Base-by-base conservation (phyloP, 2,329 filamentous ascomycete genomes). In the Purpureocillium lavendulum region DNA sequence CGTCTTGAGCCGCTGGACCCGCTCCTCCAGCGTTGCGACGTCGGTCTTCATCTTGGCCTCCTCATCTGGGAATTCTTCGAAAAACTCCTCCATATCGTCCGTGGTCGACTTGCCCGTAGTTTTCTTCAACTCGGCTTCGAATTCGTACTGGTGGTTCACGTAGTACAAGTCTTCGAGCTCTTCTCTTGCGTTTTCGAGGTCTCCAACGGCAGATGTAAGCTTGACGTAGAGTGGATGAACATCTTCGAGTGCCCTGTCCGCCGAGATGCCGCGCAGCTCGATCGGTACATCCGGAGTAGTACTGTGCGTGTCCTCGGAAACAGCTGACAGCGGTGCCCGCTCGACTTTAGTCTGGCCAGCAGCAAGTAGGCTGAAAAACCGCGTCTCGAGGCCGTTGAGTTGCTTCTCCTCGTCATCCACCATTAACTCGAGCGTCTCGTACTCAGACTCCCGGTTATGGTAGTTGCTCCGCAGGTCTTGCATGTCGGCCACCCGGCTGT, bases 131-230 rank as follows among this genome's bases (percentile, higher is more conserved):
- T 54, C 50, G 12, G 64, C 46, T 29, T 67, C 55, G 35, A 65
- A 54, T 38, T 66, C 53, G 33, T 58, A 61, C 38, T 55, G 54
- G 8, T 64, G 56, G 31, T 60, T 63, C 29, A 61, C 59, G 39
- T 61, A 56, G 10, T 58, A 41, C 4, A 75, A 58, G 31, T 75
- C 69, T 5, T 60, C 56, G 28, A 64, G 54, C n/a, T 69, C 61
- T 41, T 77, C 71, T 36, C 59, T 61, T 12, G 67, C 67, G 24
- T 70, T 59, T 33, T 67, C 60, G n/a, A 69, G 54, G 14, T 73
- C 65, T 2, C 60, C 64, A 9, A 69, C 60, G 2, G 62, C 59
- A 11, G 62, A 58, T 13, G 67, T 59, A 6, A 75, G 57, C 14
- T 64, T 54, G 10, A 56, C 47, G 45, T 72, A 75, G 3, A 69